Evolutionary conservation across 768 basidiomycete genomes (phyloP).

Genomic region (Serendipita sp.): DNA sequence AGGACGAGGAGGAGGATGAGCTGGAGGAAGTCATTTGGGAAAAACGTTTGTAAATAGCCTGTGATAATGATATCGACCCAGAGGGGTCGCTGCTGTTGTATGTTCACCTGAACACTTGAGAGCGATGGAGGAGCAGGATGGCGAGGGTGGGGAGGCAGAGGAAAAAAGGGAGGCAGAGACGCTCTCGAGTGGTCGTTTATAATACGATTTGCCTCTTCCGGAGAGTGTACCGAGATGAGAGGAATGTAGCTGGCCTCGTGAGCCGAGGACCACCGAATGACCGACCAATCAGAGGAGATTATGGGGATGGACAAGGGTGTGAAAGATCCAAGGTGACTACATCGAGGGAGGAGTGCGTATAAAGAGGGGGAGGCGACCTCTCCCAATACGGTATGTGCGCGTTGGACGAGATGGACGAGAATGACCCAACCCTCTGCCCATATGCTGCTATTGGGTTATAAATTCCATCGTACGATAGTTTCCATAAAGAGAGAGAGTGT

Average conservation of each 20-base stretch:
- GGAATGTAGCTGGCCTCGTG: background rate
- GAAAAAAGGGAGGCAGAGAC: background rate
- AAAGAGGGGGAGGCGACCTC: conserved; percentile 3
- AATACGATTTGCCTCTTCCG: background rate
- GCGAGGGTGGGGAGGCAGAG: background rate
- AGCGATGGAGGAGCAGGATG: no score
- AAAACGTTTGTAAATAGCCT: no score
- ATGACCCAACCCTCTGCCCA: no score
- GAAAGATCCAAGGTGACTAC: background rate
- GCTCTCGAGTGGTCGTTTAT: background rate
- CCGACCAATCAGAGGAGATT: background rate
- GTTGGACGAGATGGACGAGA: no score
- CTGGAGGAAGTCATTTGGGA: background rate
- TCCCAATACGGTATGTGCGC: background rate
- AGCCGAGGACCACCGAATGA: background rate
- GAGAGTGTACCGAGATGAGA: background rate
- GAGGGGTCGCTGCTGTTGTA: no score
- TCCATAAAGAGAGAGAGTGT: no score
- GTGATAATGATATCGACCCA: no score
- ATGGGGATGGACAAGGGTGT: no score
- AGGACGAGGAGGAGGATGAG: background rate
- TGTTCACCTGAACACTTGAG: no score
- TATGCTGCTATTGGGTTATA: no score
- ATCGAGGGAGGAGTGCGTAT: conserved; percentile 1
- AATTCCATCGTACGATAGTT: no score